Evolutionary conservation across 2,329 filamentous ascomycete genomes (phyloP).

Genomic region (Trichoderma koningiopsis): DNA sequence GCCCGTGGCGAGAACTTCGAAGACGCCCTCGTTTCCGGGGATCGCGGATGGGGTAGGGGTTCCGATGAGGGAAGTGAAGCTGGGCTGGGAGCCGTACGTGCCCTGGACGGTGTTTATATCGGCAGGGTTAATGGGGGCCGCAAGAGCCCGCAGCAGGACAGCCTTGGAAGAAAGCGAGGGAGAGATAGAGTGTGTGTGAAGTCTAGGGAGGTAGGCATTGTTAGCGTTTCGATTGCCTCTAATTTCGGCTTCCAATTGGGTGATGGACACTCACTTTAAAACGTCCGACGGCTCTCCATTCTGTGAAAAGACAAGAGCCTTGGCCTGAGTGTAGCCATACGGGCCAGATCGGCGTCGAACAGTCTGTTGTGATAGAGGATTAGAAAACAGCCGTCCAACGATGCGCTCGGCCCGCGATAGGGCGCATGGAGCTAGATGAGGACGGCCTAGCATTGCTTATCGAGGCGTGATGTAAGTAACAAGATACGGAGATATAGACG

Average conservation of each 20-base stretch:
- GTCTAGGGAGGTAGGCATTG: conserved; percentile 40
- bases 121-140: conserved; percentile 91
- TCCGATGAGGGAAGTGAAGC: conserved; percentile 74
- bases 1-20: conserved; percentile 78
- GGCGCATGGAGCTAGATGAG: background rate
- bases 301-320: conserved; percentile 74
- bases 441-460: background rate
- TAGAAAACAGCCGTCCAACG: background rate
- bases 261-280: conserved; percentile 50
- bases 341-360: conserved; percentile 59
- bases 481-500: background rate
- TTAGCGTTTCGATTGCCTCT: background rate
- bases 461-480: background rate
- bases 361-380: conserved; percentile 32
- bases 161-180: conserved; percentile 65
- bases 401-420: background rate
- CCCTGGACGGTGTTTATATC: conserved; percentile 99
- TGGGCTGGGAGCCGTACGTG: conserved; percentile 84
- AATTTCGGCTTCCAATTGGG: background rate
- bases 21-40: conserved; percentile 89
- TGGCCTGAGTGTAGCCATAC: conserved; percentile 83
- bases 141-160: conserved; percentile 83
- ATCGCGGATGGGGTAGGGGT: conserved; percentile 76
- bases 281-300: conserved; percentile 76
- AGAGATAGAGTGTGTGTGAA: conserved; percentile 77